phyloP scores from a whole-genome alignment of 2,329 filamentous ascomycete species.

The Hypoxylon sp. region DNA sequence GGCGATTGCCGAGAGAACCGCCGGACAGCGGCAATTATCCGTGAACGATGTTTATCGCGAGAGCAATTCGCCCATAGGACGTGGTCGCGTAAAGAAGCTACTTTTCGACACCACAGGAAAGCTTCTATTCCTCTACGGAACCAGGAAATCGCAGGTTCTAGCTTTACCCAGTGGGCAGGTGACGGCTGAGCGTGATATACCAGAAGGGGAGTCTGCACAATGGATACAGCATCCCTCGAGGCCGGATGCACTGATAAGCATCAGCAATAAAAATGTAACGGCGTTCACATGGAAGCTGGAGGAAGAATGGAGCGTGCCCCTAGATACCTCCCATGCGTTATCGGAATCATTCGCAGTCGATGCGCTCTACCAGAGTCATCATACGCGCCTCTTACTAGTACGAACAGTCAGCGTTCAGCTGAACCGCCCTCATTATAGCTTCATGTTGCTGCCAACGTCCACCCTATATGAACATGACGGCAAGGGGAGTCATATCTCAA shows the following conservation, averaged over 20 bases:
- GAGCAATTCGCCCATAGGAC: neutral
- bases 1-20: neutral
- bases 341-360: conserved; percentile 4
- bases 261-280: neutral
- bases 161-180: neutral
- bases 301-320: conserved; percentile 1
- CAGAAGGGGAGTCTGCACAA: neutral
- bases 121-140: neutral
- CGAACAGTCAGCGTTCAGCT: conserved; percentile 35
- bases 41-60: neutral
- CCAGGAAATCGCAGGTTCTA: conserved; percentile 3
- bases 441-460: neutral
- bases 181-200: neutral
- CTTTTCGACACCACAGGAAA: neutral
- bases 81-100: neutral
- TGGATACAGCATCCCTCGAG: conserved; percentile 21
- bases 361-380: conserved; percentile 5
- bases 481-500: neutral
- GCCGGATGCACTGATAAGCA: conserved; percentile 3
- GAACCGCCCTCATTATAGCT: neutral
- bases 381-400: conserved; percentile 7
- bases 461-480: neutral
- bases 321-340: neutral
- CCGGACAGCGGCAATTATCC: neutral
- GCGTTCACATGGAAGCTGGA: conserved; percentile 23